A percentile compares a stretch with the other conserved stretches of the same genome.
These are phyloP conservation scores for Phytophthora litchii DNA, from an alignment of 352 stramenopile species.

Conservation along the genomic window DNA sequence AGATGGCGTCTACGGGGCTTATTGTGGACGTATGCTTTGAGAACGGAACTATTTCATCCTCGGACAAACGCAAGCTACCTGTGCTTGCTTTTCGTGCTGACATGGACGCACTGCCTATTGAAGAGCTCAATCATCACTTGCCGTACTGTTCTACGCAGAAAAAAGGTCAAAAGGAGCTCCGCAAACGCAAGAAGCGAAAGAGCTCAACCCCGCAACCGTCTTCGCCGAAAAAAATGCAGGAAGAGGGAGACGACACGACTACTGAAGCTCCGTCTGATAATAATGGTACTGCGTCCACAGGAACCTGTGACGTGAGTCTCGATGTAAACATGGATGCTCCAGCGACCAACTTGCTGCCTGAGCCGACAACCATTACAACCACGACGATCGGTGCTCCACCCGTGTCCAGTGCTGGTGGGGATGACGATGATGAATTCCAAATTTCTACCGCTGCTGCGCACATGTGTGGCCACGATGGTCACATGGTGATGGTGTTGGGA, in stretches of 20 bases:
- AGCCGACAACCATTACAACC: slow-evolving; percentile 30
- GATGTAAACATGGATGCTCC: slow-evolving; percentile 31
- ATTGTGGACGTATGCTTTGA: slow-evolving; percentile 90
- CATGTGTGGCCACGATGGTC: slow-evolving; percentile 96
- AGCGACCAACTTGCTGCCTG: slow-evolving; percentile 18
- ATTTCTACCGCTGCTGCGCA: slow-evolving; percentile 66
- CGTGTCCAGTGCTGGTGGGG: slow-evolving; percentile 35
- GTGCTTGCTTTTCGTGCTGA: slow-evolving; percentile 94
- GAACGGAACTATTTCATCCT: slow-evolving; percentile 52
- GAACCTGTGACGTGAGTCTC: slow-evolving; percentile 9
- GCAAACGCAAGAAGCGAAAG: slow-evolving; percentile 78
- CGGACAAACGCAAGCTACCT: slow-evolving; percentile 68
- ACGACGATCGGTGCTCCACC: slow-evolving; percentile 32
- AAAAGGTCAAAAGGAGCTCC: slow-evolving; percentile 54
- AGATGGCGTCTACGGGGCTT: slow-evolving; percentile 88
- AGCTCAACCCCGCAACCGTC: slow-evolving; percentile 18
- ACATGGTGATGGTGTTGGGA: slow-evolving; percentile 95
- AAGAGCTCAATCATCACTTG: slow-evolving; percentile 82
- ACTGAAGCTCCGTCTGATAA: slow-evolving; percentile 1
- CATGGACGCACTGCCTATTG: slow-evolving; percentile 96
- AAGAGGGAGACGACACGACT: background rate
- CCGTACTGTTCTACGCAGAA: slow-evolving; percentile 81
- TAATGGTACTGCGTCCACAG: slow-evolving; percentile 11
- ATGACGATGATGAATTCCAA: slow-evolving; percentile 41
- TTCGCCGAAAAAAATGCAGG: slow-evolving; percentile 13